Evolutionary conservation across 129 eudicot species (phyloP).

Genomic region (Ambrosia artemisiifolia): DNA sequence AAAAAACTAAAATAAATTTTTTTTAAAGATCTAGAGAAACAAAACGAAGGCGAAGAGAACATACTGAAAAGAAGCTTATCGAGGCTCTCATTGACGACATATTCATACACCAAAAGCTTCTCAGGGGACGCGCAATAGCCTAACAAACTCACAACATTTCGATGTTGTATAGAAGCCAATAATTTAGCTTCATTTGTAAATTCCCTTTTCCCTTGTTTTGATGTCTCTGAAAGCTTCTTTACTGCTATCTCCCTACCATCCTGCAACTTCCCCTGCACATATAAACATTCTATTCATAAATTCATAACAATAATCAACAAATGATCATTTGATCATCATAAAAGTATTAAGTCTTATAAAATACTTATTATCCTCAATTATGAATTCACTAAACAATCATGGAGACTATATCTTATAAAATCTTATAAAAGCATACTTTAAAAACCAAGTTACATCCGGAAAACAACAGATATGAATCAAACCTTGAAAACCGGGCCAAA

Average conservation of each 20-base stretch:
- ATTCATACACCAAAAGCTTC: constrained; percentile 80
- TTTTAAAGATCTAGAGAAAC: not conserved
- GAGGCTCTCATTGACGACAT: constrained; percentile 68
- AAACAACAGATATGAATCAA: not conserved
- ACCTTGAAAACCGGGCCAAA: constrained; percentile 93
- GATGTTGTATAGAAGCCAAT: constrained; percentile 69
- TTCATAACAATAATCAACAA: constrained; percentile 8
- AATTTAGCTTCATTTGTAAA: constrained; percentile 68
- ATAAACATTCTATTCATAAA: constrained; percentile 16
- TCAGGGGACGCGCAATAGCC: constrained; percentile 64
- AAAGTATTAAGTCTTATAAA: not conserved
- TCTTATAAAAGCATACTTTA: too few relatives aligned
- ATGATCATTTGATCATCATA: not conserved
- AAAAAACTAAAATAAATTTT: not conserved
- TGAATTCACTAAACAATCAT: not conserved
- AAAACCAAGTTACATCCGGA: too few relatives aligned
- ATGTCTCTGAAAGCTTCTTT: constrained; percentile 61
- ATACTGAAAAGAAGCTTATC: constrained; percentile 88
- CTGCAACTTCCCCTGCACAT: constrained; percentile 57
- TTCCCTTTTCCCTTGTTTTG: constrained; percentile 73
- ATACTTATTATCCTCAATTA: constrained; percentile 7
- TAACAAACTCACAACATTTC: constrained; percentile 67
- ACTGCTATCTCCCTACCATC: constrained; percentile 87
- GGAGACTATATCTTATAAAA: too few relatives aligned
- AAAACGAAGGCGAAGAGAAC: constrained; percentile 18